Evolutionary conservation across 768 basidiomycete genomes (phyloP), one percentile per base, ranked within the genome.

Genomic region (Hygrophorus pudorinus): DNA sequence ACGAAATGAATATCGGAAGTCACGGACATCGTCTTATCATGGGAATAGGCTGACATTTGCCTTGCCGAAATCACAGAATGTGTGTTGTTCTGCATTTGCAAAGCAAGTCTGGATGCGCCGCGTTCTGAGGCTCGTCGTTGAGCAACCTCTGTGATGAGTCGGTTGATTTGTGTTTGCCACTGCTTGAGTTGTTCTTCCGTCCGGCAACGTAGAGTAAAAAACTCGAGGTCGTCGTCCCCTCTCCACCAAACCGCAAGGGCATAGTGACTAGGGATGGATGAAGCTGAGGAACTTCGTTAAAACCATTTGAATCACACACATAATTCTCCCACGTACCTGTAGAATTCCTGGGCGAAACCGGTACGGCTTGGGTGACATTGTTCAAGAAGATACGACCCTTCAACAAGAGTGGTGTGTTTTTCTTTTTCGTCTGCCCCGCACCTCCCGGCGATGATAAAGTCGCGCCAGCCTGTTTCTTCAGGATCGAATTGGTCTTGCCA

Each of bases 361-460:
- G 73, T 43, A 77, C 67, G 11, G 89, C 88, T 51, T 83, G 76
- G 0, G 89, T 92, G 41, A 98, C 90, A 55, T 98, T 99, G 51
- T 92, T 91, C 52, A 98, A 71, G 65, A 96, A 98, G 49, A 99
- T 98, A 21, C 96, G 81, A 3, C 96, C 96, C 56, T 99, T 99
- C 47, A 99, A 67, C 17, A 92, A 74, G 28, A 97, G 75, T 18
- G 82, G 83, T 0, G 87, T 85, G 53, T 68, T 83, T 61, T 82
- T 84, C 64, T 81, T 81, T 66, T 81, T 77, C 13, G 73, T 70
- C 24, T 79, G 72, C 28, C 71, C 72, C 44, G 66, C 65, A 29
- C 72, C 71, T 36, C 72, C 71, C 13, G 80, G 72, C 17, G 70
- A 63, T 16, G 66, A 53, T 24, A 72, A 61, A 29, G 70, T 63